A percentile compares a stretch with the other conserved stretches of the same genome.
These are phyloP conservation scores for Hydnum rufescens DNA, from an alignment of 768 basidiomycete genomes.

Conservation along the genomic window DNA sequence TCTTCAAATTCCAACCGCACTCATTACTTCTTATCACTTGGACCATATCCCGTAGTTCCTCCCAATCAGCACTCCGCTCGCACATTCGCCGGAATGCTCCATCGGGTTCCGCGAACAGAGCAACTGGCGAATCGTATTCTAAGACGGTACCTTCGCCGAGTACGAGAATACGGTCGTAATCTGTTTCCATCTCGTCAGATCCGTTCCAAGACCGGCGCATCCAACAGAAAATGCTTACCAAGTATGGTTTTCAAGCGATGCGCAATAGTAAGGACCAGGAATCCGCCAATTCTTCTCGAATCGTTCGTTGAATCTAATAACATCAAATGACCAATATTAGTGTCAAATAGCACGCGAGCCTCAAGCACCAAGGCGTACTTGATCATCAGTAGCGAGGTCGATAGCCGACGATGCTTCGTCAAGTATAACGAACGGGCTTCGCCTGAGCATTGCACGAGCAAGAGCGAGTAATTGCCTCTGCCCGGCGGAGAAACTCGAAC, in stretches of 20 bases:
- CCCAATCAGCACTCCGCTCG: slow-evolving; percentile 26
- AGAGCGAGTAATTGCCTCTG: slow-evolving; percentile 58
- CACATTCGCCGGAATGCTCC: slow-evolving; percentile 54
- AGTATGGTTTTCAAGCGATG: slow-evolving; percentile 62
- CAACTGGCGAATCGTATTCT: slow-evolving; percentile 54
- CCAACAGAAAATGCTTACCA: slow-evolving; percentile 9
- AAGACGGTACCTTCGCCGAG: slow-evolving; percentile 43
- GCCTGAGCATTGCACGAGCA: slow-evolving; percentile 42
- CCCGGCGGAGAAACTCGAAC: slow-evolving; percentile 42
- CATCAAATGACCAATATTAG: slow-evolving; percentile 4
- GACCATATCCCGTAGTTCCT: slow-evolving; percentile 7
- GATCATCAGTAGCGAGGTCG: slow-evolving; percentile 47
- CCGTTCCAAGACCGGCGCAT: not conserved
- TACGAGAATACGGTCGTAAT: slow-evolving; percentile 51
- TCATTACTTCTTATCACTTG: too few relatives aligned
- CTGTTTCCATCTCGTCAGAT: slow-evolving; percentile 11
- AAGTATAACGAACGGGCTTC: slow-evolving; percentile 49
- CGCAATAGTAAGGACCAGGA: slow-evolving; percentile 68
- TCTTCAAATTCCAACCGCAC: too few relatives aligned
- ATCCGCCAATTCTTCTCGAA: slow-evolving; percentile 47
- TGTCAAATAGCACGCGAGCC: too few relatives aligned
- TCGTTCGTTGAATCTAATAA: slow-evolving; percentile 51
- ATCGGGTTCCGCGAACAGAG: slow-evolving; percentile 30
- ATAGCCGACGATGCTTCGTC: slow-evolving; percentile 68
- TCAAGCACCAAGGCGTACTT: slow-evolving; percentile 26